Evolutionary conservation across 2,329 filamentous ascomycete species (phyloP), one percentile per base, ranked within the genome.

Genomic region (Chalara sp.): DNA sequence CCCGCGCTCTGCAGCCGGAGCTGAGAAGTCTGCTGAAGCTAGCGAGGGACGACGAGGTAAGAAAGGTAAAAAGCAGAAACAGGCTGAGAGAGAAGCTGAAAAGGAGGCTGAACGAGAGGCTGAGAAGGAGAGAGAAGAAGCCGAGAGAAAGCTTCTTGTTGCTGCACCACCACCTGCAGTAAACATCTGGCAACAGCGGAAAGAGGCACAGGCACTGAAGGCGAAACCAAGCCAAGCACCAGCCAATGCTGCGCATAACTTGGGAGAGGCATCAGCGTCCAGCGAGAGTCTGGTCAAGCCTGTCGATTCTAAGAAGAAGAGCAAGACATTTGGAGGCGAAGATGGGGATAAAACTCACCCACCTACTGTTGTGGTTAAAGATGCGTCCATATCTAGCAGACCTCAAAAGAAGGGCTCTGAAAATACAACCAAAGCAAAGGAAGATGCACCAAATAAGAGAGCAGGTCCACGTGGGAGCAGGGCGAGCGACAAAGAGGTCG

Each of bases 101-200:
- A 73, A 72, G 56, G 60, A 74, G 44, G 67, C 74, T 52, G 79
- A 74, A 61, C 74, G 75, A 49, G 79, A 83, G 49, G 70, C 75
- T 56, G 69, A 78, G 13, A 73, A 77, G 43, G 81, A 83, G 57
- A 80, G 83, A 60, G 80, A 80, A 58, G 76, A 79, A 53, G 72
- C 80, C 54, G 72, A 73, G 11, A 72, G 79, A 60, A 71, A 81
- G 43, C 69, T 73, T 54, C 74, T 96, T 41, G 84, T 86, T 44
- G 89, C 93, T 54, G 92, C 92, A 13, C 86, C 89, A 32, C 76
- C 87, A 42, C 93, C 93, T 1, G 68, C 81, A 1, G 86, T 96
- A 52, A 99, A 99, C 67, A 74, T 91, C 55, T 99, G 93, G 92
- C 79, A 84, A 56, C 82, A 91, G 69, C 81, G 91, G 50, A 84